phyloP scores from a whole-genome alignment of 176 grass and related monocot genomes.

The Oryza punctata region DNA sequence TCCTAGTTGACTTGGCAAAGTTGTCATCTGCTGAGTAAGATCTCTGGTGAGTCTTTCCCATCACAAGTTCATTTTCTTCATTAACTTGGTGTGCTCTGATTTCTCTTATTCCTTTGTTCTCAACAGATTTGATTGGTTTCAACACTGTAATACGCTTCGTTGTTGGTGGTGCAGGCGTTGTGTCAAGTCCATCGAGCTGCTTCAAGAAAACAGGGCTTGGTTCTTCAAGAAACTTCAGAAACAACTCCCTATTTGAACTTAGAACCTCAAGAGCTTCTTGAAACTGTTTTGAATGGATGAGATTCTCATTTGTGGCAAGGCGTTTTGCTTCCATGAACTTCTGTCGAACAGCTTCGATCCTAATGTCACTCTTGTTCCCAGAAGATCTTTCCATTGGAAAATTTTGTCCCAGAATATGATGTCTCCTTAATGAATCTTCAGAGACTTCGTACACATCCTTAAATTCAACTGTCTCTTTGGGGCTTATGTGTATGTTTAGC shows the following conservation, averaged over 20 bases:
- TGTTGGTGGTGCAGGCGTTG: slow-evolving; percentile 47
- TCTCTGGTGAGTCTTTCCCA: slow-evolving; percentile 44
- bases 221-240: slow-evolving; percentile 93
- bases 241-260: slow-evolving; percentile 92
- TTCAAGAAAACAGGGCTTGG: slow-evolving; percentile 68
- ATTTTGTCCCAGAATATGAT: slow-evolving; percentile 43
- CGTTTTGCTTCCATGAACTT: slow-evolving; percentile 92
- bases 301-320: slow-evolving; percentile 66
- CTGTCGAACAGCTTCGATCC: slow-evolving; percentile 69
- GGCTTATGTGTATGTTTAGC: slow-evolving; percentile 30
- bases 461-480: slow-evolving; percentile 59
- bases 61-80: slow-evolving; percentile 43
- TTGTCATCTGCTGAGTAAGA: slow-evolving; percentile 60
- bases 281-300: slow-evolving; percentile 73
- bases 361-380: slow-evolving; percentile 45
- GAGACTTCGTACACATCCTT: slow-evolving; percentile 79
- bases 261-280: slow-evolving; percentile 87
- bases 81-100: slow-evolving; percentile 28
- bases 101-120: slow-evolving; percentile 47
- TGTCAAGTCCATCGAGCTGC: slow-evolving; percentile 22
- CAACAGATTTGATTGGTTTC: slow-evolving; percentile 76
- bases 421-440: slow-evolving; percentile 53
- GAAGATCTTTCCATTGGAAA: slow-evolving; percentile 37
- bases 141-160: slow-evolving; percentile 84
- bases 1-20: slow-evolving; percentile 72